Base-by-base conservation (phyloP, 176 grass and related monocot genomes). In the Carex parvula region DNA sequence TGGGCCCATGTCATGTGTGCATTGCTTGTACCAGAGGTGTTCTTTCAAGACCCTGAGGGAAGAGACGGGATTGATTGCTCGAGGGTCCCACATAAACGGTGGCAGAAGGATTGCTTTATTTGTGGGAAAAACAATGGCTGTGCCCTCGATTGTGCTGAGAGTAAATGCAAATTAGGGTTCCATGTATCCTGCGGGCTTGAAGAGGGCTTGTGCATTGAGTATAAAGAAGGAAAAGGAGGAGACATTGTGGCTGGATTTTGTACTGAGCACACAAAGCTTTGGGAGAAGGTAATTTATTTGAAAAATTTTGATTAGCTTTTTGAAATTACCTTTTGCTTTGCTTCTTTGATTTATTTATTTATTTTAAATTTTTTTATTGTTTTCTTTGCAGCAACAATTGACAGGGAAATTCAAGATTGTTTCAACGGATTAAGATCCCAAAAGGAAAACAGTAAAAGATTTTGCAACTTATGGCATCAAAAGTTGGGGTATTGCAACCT, bases 331-430 rank as follows among this genome's bases (percentile, higher is more conserved):
- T 50, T 70, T 5, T 22, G 3, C 8, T 72, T 2, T 12, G 7
- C 3, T 5, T 54, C 14, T 83, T 67, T 68, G n/a, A 30, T 64
- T 37, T 59, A 56, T 35, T n/a, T n/a, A n/a, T n/a, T n/a, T n/a
- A n/a, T n/a, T n/a, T n/a, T n/a, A n/a, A n/a, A n/a, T n/a, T 35
- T 3, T 11, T n/a, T 37, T 3, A 74, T 56, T 63, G 15, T 86
- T 32, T 91, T n/a, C 60, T 89, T 30, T 33, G 64, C 92, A 97
- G 94, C 90, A 97, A 97, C 94, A 97, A 89, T 14, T 85, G 41
- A 97, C 90, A 12, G 92, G 92, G 10, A 97, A 97, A 65, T 97
- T 94, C 87, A 97, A 86, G 85, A 97, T 97, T 64, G 94, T 94
- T 22, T 82, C 94, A n/a, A 87, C 90, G 60, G 84, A 87, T 5